A percentile compares a stretch with the other conserved stretches of the same genome.
Evolutionary conservation across 441 rosid genomes (phyloP).

Genomic region (Macaranga tanarius): DNA sequence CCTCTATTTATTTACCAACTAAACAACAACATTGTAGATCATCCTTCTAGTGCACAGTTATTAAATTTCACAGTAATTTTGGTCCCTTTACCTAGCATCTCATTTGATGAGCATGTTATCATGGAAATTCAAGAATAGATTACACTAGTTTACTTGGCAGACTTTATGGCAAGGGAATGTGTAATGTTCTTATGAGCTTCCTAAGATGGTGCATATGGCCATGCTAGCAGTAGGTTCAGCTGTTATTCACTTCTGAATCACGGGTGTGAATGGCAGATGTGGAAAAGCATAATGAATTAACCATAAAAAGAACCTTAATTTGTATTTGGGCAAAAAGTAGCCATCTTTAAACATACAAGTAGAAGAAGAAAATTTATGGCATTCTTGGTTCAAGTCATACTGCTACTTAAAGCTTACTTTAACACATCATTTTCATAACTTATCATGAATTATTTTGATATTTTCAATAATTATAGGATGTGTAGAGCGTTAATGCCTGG

Average conservation of each 20-base stretch:
- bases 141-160: not conserved
- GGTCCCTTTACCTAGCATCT: not conserved
- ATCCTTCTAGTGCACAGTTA: constrained; percentile 6
- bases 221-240: not conserved
- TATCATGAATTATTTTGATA: not conserved
- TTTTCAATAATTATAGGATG: constrained; percentile 52
- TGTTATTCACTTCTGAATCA: not conserved
- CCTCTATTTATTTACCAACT: not conserved
- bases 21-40: not conserved
- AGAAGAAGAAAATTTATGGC: not conserved
- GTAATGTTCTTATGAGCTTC: not conserved
- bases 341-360: too few species aligned
- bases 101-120: not conserved
- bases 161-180: not conserved
- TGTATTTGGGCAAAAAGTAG: too few species aligned
- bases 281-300: too few species aligned
- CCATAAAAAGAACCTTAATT: too few species aligned
- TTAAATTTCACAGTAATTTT: not conserved
- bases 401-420: not conserved
- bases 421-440: not conserved
- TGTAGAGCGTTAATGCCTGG: constrained; percentile 95
- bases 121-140: not conserved
- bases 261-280: constrained; percentile 1
- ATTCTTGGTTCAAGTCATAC: not conserved
- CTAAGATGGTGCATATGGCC: not conserved